Conservation (phyloP, 2,329 filamentous ascomycete species). For the Fusarium sororula region DNA sequence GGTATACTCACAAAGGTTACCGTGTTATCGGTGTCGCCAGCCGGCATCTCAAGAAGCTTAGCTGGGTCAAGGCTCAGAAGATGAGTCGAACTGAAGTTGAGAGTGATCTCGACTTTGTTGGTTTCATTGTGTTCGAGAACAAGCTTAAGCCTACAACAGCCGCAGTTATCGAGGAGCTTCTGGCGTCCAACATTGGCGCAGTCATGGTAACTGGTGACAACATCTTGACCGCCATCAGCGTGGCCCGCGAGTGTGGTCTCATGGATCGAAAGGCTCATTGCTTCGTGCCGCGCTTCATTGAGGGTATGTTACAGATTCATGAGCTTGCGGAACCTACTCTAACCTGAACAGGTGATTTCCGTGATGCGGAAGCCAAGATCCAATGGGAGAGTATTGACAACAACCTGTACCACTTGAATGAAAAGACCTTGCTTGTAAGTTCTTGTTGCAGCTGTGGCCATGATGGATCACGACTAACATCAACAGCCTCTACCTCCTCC, state of each 20-base stretch:
- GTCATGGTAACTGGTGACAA: constrained; percentile 99
- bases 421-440: constrained; percentile 74
- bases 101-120: constrained; percentile 83
- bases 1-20: constrained; percentile 96
- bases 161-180: constrained; percentile 82
- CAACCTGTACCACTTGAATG: constrained; percentile 78
- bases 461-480: constrained; percentile 4
- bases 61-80: constrained; percentile 94
- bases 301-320: constrained; percentile 60
- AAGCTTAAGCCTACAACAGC: constrained; percentile 92
- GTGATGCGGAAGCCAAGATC: constrained; percentile 77
- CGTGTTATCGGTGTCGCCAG: constrained; percentile 96
- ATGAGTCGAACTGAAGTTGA: constrained; percentile 90
- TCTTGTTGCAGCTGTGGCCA: not conserved
- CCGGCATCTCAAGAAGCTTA: constrained; percentile 86
- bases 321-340: not conserved
- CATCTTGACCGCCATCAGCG: constrained; percentile 94
- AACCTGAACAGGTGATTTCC: constrained; percentile 66
- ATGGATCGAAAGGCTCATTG: constrained; percentile 85
- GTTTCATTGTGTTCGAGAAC: constrained; percentile 99
- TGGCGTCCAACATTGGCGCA: constrained; percentile 82
- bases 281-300: constrained; percentile 88
- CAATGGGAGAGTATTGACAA: constrained; percentile 97
- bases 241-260: constrained; percentile 88
- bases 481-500: constrained; percentile 74